These are phyloP conservation scores for Gentiana macrophylla DNA, from an alignment of 257 asterid genomes.

Conservation along the genomic window DNA sequence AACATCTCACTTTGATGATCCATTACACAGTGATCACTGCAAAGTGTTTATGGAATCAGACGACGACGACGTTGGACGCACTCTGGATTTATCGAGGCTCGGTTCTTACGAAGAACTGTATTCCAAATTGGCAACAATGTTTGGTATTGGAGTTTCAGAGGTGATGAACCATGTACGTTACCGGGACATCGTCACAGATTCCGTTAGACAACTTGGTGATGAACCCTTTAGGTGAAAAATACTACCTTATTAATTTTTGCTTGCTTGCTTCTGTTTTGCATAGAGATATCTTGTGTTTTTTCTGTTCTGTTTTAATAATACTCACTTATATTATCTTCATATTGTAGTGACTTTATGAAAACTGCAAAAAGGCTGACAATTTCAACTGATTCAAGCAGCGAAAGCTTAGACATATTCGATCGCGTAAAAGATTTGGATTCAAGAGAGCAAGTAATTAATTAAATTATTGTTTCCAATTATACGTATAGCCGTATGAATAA, in stretches of 20 bases:
- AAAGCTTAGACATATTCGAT: constrained; percentile 29
- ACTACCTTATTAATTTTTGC: background rate
- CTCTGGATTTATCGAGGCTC: constrained; percentile 53
- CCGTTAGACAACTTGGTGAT: constrained; percentile 48
- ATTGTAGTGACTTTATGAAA: constrained; percentile 49
- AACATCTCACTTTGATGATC: constrained; percentile 24
- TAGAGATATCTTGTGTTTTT: background rate
- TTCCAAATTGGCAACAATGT: constrained; percentile 47
- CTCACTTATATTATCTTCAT: background rate
- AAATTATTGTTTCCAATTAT: constrained; percentile 15
- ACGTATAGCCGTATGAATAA: background rate
- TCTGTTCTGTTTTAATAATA: background rate
- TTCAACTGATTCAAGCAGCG: constrained; percentile 42
- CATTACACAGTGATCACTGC: constrained; percentile 51
- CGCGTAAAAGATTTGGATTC: constrained; percentile 17
- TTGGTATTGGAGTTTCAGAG: constrained; percentile 43
- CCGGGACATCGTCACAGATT: constrained; percentile 41
- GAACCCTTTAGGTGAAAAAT: constrained; percentile 48
- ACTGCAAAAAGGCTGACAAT: constrained; percentile 58
- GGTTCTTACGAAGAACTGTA: constrained; percentile 60
- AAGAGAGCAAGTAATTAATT: constrained; percentile 3
- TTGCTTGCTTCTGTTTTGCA: background rate
- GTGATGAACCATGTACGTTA: constrained; percentile 39
- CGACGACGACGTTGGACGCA: constrained; percentile 75
- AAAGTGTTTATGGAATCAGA: constrained; percentile 79